phyloP scores from a whole-genome alignment of 2,329 filamentous ascomycete species.

The Hypoxylon sp. region DNA sequence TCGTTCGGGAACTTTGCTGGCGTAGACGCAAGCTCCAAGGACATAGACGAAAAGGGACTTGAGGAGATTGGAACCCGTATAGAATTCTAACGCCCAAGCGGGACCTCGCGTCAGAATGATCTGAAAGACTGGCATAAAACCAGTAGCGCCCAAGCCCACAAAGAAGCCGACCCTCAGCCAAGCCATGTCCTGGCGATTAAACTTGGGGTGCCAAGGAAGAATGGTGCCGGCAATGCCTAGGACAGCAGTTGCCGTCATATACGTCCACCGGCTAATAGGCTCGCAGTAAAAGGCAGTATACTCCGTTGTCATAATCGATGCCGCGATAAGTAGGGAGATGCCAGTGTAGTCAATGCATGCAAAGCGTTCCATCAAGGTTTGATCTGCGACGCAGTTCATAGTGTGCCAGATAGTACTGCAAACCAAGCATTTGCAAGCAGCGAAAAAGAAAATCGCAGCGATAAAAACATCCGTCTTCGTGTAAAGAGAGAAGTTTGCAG shows the following conservation, averaged over 20 bases:
- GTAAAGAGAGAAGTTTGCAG: conserved; percentile 86
- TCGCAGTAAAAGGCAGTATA: conserved; percentile 99
- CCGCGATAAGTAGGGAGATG: conserved; percentile 93
- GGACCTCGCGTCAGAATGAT: conserved; percentile 81
- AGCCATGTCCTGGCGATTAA: conserved; percentile 92
- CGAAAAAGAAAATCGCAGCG: conserved; percentile 94
- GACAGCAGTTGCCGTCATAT: conserved; percentile 83
- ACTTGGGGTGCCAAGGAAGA: conserved; percentile 94
- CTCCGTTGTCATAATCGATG: conserved; percentile 97
- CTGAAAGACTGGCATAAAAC: conserved; percentile 89
- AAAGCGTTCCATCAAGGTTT: conserved; percentile 91
- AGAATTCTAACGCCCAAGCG: conserved; percentile 89
- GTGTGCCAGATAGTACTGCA: conserved; percentile 99
- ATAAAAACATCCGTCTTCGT: conserved; percentile 91
- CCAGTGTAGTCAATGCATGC: conserved; percentile 99
- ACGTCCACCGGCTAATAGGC: conserved; percentile 84
- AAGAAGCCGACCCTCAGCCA: conserved; percentile 95
- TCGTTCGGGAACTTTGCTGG: conserved; percentile 90
- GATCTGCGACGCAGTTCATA: conserved; percentile 95
- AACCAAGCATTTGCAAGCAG: conserved; percentile 92
- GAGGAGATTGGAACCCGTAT: conserved; percentile 77
- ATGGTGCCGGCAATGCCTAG: conserved; percentile 90
- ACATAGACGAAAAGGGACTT: conserved; percentile 92
- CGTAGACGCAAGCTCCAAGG: conserved; percentile 86
- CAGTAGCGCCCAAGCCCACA: conserved; percentile 86